phyloP scores from a whole-genome alignment of 352 stramenopile species.

The Phytophthora palmivora region DNA sequence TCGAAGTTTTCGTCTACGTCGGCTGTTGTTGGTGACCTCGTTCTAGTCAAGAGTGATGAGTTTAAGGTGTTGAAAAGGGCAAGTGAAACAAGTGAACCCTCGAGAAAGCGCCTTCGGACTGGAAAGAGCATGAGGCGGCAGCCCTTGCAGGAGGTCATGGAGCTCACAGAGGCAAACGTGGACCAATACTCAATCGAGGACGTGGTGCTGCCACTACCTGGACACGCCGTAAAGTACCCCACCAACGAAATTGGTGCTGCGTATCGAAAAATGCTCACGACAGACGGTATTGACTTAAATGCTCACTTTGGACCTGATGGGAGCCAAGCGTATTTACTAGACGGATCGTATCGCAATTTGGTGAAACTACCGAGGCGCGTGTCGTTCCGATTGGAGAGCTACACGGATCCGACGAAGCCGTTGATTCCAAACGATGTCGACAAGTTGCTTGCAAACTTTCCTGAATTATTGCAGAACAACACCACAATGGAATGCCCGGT shows the following conservation, averaged over 20 bases:
- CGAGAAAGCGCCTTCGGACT: conserved; percentile 46
- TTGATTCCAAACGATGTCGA: conserved; percentile 93
- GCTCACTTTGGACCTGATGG: conserved; percentile 53
- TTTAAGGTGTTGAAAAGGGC: conserved; percentile 18
- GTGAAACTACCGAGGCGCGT: conserved; percentile 89
- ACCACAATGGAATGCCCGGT: not conserved
- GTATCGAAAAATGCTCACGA: conserved; percentile 62
- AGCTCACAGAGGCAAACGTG: conserved; percentile 89
- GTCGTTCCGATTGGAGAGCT: conserved; percentile 83
- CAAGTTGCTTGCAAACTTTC: conserved; percentile 36
- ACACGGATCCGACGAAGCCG: conserved; percentile 89
- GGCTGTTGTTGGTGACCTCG: conserved; percentile 91
- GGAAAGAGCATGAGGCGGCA: conserved; percentile 27
- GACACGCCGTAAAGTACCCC: conserved; percentile 88
- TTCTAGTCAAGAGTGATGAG: conserved; percentile 50
- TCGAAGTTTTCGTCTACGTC: conserved; percentile 59
- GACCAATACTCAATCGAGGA: conserved; percentile 91
- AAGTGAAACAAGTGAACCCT: conserved; percentile 20
- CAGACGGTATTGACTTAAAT: conserved; percentile 66
- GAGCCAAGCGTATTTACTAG: conserved; percentile 71
- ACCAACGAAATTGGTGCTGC: conserved; percentile 64
- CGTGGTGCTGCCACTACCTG: conserved; percentile 95
- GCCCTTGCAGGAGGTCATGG: conserved; percentile 40
- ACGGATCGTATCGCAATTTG: conserved; percentile 93
- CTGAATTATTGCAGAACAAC: conserved; percentile 3